phyloP scores from a whole-genome alignment of 129 eudicot genomes.

The Lactuca saligna region DNA sequence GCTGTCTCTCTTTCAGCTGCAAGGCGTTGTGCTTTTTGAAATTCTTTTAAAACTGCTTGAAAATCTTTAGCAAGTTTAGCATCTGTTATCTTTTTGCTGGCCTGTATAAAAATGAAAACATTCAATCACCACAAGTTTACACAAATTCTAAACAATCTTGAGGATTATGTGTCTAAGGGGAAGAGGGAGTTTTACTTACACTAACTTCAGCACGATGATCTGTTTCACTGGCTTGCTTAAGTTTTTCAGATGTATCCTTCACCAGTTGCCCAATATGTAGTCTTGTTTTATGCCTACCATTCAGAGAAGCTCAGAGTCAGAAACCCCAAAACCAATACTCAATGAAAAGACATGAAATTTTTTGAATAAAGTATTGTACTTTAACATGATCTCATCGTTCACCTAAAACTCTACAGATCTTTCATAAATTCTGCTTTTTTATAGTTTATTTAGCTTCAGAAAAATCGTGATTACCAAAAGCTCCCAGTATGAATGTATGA shows the following conservation, averaged over 20 bases:
- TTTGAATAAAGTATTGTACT: not conserved
- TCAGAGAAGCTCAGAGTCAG: conserved; percentile 14
- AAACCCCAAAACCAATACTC: not conserved
- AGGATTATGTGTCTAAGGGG: not conserved
- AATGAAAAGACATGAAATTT: not conserved
- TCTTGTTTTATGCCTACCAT: conserved; percentile 76
- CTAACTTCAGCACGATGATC: conserved; percentile 76
- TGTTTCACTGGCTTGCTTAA: conserved; percentile 85
- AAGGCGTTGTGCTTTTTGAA: conserved; percentile 89
- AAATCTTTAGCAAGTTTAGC: conserved; percentile 96
- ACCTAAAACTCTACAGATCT: not conserved
- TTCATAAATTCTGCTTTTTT: too few relatives aligned
- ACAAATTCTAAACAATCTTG: not conserved
- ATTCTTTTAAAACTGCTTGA: conserved; percentile 81
- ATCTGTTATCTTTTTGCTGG: conserved; percentile 84
- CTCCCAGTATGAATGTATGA: not conserved
- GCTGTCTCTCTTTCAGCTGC: conserved; percentile 93
- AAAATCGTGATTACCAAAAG: not conserved
- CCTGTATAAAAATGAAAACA: conserved; percentile 37
- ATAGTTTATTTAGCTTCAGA: not conserved
- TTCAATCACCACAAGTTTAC: not conserved
- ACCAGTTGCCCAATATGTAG: conserved; percentile 84
- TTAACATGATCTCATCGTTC: not conserved
- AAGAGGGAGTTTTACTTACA: conserved; percentile 41
- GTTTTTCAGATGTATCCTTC: conserved; percentile 87